Evolutionary conservation across 176 grass and related monocot genomes (phyloP).

Genomic region (Secale cereale): DNA sequence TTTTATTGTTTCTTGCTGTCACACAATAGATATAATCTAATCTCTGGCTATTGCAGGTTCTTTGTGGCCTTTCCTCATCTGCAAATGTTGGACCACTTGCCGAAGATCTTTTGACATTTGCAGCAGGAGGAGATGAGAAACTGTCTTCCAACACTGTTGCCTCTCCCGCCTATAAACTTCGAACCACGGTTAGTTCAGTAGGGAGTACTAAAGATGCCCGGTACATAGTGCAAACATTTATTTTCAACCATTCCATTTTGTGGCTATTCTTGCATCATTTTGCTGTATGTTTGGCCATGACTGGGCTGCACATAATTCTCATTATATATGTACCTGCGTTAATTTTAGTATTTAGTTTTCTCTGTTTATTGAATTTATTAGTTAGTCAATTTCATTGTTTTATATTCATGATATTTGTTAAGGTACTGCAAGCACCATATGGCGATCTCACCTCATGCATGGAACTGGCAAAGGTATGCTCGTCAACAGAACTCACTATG

Average conservation of each 20-base stretch:
- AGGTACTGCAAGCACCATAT: constrained; percentile 97
- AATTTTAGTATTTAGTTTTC: constrained; percentile 15
- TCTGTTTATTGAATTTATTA: constrained; percentile 16
- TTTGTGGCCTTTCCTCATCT: constrained; percentile 67
- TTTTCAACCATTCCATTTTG: background rate
- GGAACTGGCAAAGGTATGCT: constrained; percentile 86
- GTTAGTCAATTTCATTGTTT: background rate
- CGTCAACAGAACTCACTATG: constrained; percentile 17
- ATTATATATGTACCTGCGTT: constrained; percentile 7
- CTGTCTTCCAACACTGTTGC: constrained; percentile 56
- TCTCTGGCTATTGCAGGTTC: constrained; percentile 53
- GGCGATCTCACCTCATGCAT: constrained; percentile 87
- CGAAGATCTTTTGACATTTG: constrained; percentile 58
- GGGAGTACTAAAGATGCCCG: background rate
- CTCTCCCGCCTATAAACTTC: constrained; percentile 67
- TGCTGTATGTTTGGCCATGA: background rate
- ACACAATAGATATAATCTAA: background rate
- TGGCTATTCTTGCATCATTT: background rate
- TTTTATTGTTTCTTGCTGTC: constrained; percentile 19
- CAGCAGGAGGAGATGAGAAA: constrained; percentile 40
- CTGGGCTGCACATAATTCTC: background rate
- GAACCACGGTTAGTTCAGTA: constrained; percentile 74
- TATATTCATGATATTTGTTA: constrained; percentile 24
- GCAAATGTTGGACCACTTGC: constrained; percentile 57
- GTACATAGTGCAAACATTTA: background rate